Conservation (phyloP, 495 filamentous ascomycete species). For the Daldinia decipiens region DNA sequence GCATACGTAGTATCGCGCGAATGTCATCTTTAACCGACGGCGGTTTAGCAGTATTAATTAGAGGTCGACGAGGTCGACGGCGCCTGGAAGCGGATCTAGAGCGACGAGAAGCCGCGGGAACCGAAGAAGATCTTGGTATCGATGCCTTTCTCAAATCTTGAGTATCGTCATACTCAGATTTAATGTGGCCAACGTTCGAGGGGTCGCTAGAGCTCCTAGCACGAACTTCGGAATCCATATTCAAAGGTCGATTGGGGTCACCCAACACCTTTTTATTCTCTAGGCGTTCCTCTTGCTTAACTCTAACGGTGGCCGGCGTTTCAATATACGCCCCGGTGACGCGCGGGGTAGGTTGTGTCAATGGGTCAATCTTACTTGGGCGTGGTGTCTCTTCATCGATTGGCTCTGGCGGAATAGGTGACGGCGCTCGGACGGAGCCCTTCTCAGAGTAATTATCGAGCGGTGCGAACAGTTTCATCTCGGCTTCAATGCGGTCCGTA, state of each 20-base stretch:
- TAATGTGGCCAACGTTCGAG: neutral
- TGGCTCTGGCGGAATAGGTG: slow-evolving; percentile 50
- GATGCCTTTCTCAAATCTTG: slow-evolving; percentile 16
- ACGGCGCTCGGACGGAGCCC: slow-evolving; percentile 61
- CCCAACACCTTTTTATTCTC: slow-evolving; percentile 14
- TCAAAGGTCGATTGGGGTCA: slow-evolving; percentile 7
- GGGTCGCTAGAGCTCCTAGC: slow-evolving; percentile 33
- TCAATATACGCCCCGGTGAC: slow-evolving; percentile 64
- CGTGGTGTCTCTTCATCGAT: slow-evolving; percentile 59
- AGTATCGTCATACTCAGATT: slow-evolving; percentile 3
- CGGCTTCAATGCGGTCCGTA: slow-evolving; percentile 63
- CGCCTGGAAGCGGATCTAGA: slow-evolving; percentile 49
- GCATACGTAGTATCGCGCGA: slow-evolving; percentile 57
- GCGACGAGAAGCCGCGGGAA: slow-evolving; percentile 40
- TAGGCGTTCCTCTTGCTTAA: slow-evolving; percentile 41
- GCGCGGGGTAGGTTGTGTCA: slow-evolving; percentile 61
- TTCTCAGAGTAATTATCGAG: slow-evolving; percentile 64
- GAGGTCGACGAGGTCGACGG: slow-evolving; percentile 48
- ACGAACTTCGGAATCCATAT: slow-evolving; percentile 10
- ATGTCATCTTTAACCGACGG: slow-evolving; percentile 62
- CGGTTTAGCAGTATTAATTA: slow-evolving; percentile 61
- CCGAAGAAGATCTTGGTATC: slow-evolving; percentile 40
- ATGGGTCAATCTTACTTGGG: slow-evolving; percentile 54
- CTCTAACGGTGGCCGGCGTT: slow-evolving; percentile 58
- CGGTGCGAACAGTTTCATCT: slow-evolving; percentile 65